A percentile compares a stretch with the other conserved stretches of the same genome.
phyloP scores from a whole-genome alignment of 768 basidiomycete genomes.

The Jaapia argillacea region DNA sequence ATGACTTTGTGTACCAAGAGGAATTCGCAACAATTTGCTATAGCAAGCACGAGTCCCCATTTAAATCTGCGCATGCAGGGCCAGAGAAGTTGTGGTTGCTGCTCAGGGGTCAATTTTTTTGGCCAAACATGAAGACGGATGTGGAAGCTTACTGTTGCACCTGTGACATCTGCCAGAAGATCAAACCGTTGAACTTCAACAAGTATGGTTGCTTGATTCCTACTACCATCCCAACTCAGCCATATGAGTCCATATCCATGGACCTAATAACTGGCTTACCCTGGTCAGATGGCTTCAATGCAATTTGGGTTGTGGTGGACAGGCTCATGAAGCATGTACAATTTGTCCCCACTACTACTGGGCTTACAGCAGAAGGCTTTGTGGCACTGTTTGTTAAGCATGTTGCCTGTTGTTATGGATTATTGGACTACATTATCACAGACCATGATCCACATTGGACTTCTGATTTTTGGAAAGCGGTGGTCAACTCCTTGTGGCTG shows the following conservation, averaged over 20 bases:
- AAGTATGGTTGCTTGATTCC: background rate
- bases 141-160: background rate
- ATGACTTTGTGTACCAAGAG: constrained; percentile 8
- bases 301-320: background rate
- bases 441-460: background rate
- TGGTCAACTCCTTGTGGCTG: constrained; percentile 8
- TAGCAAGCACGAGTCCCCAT: constrained; percentile 4
- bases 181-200: constrained; percentile 2
- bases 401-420: constrained; percentile 4
- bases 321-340: constrained; percentile 20
- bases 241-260: constrained; percentile 8
- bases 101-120: constrained; percentile 3
- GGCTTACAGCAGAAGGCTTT: constrained; percentile 3
- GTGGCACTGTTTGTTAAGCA: constrained; percentile 5
- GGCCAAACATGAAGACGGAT: constrained; percentile 1
- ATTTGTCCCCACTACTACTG: constrained; percentile 15
- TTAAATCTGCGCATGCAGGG: constrained; percentile 7
- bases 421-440: background rate
- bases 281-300: background rate
- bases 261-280: background rate
- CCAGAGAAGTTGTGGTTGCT: constrained; percentile 4
- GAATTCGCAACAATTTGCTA: background rate
- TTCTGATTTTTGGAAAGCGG: constrained; percentile 9
- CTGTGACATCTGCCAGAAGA: constrained; percentile 11
- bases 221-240: constrained; percentile 4